These are phyloP conservation scores for Gautieria morchelliformis DNA, from an alignment of 768 basidiomycete genomes.

Conservation along the genomic window DNA sequence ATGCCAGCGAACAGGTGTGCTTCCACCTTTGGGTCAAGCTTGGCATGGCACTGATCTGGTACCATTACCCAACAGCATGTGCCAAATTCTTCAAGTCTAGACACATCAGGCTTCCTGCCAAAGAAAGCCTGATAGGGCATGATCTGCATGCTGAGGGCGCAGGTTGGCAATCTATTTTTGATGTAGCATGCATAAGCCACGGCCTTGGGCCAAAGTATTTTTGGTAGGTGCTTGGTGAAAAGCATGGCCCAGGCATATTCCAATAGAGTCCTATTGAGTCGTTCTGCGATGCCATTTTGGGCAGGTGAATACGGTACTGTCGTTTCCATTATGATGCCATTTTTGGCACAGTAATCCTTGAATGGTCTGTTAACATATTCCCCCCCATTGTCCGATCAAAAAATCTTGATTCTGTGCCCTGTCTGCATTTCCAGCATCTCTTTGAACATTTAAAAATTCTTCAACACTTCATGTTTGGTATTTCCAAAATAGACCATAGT, in stretches of 20 bases:
- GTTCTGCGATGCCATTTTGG: slow-evolving; percentile 24
- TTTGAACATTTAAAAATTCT: neutral
- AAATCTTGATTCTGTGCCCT: too few species aligned
- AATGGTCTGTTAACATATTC: slow-evolving; percentile 14
- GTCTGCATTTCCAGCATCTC: neutral
- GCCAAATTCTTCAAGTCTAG: too few species aligned
- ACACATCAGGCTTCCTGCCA: slow-evolving; percentile 14
- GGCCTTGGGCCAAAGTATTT: neutral
- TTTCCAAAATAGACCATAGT: neutral
- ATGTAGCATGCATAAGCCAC: slow-evolving; percentile 1
- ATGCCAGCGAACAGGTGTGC: too few species aligned
- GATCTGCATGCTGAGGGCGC: neutral
- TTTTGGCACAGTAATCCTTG: slow-evolving; percentile 13
- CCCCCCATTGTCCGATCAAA: neutral
- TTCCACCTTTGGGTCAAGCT: too few species aligned
- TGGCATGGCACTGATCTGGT: too few species aligned
- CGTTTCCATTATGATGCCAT: slow-evolving; percentile 23
- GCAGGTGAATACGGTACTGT: slow-evolving; percentile 28
- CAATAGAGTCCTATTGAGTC: neutral
- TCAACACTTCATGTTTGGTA: neutral
- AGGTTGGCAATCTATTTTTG: neutral
- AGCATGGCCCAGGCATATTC: neutral
- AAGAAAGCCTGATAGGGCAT: slow-evolving; percentile 18
- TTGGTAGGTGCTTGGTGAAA: neutral
- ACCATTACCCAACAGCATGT: too few species aligned